Evolutionary conservation across 441 rosid species (phyloP), one percentile per base, ranked within the genome.

Genomic region (Croton setiger): DNA sequence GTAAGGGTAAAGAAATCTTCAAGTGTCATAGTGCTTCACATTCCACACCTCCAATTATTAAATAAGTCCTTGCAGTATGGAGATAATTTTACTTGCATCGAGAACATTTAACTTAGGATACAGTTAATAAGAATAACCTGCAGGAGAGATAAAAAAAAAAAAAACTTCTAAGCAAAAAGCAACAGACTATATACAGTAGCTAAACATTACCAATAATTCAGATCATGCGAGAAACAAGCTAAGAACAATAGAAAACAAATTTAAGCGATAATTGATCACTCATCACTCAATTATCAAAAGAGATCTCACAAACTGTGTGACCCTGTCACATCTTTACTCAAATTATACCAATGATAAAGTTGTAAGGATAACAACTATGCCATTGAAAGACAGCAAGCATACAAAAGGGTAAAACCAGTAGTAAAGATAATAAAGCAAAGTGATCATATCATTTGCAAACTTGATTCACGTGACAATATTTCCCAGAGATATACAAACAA

Each of bases 1-100:
- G 91, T 76, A 52, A 89, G 75, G 65, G 96, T 88, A 78, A 93
- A 96, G 79, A 96, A 89, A 87, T 93, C 99, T 77, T 96, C 98
- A 5, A 93, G 92, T 11, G 88, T 84, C 99, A 96, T 96, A 45
- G 65, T 78, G 82, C 80, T 81, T 84, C 79, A 90, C 72, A 83
- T 76, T 78, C 37, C 66, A 82, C 41, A 78, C 82, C 76, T 78
- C 88, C 75, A 72, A 78, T 75, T 54, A 74, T 60, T 74, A 67
- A 68, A 59, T 39, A 69, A 73, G 74, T 78, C 69, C 66, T 66
- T 75, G 66, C 20, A 48, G 62, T 58, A 74, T 37, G 72, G 67
- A 43, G 68, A 71, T 57, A 60, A 59, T 23, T 68, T 74, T 39
- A 71, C 72, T 74, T 73, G 83, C 87, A 84, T 72, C 14, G 49